phyloP scores from a whole-genome alignment of 164 flowering plant genomes.

The Aristolochia fimbriata region DNA sequence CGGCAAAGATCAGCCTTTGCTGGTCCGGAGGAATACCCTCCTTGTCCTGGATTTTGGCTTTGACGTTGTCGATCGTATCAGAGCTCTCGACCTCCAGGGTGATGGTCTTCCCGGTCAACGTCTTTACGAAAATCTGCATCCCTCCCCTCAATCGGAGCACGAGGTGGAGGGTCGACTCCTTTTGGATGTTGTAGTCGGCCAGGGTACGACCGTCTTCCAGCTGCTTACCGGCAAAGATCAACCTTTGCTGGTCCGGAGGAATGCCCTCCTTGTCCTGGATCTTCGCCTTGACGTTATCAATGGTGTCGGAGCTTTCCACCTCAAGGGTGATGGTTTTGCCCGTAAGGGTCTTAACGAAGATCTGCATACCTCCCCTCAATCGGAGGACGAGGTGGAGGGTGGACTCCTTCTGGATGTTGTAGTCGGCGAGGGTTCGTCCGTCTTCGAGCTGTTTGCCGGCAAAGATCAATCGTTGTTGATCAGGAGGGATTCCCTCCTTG shows the following conservation, averaged over 20 bases:
- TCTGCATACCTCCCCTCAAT: conserved; percentile 34
- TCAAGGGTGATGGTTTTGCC: conserved; percentile 11
- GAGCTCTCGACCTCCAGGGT: conserved; percentile 9
- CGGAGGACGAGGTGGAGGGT: conserved; percentile 11
- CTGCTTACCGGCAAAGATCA: conserved; percentile 13
- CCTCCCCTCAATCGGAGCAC: conserved; percentile 8
- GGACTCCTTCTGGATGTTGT: conserved; percentile 11
- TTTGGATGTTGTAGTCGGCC: conserved; percentile 11
- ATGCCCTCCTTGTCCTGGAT: conserved; percentile 13
- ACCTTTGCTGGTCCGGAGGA: conserved; percentile 10
- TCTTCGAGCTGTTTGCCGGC: conserved; percentile 16
- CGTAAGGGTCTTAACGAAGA: conserved; percentile 55
- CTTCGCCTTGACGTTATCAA: conserved; percentile 10
- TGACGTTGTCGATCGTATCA: conserved; percentile 8
- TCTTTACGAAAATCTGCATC: conserved; percentile 15
- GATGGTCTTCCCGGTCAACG: conserved; percentile 11
- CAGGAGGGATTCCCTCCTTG: conserved; percentile 11
- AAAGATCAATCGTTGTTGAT: conserved; percentile 8
- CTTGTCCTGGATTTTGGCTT: conserved; percentile 12
- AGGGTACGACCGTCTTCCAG: conserved; percentile 11
- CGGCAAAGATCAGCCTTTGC: conserved; percentile 10
- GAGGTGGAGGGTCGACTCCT: conserved; percentile 13
- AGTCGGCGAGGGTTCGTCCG: conserved; percentile 13
- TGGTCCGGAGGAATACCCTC: conserved; percentile 12
- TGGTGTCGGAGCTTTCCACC: conserved; percentile 8